phyloP scores from a whole-genome alignment of 441 rosid species.

The Corymbia citriodora region DNA sequence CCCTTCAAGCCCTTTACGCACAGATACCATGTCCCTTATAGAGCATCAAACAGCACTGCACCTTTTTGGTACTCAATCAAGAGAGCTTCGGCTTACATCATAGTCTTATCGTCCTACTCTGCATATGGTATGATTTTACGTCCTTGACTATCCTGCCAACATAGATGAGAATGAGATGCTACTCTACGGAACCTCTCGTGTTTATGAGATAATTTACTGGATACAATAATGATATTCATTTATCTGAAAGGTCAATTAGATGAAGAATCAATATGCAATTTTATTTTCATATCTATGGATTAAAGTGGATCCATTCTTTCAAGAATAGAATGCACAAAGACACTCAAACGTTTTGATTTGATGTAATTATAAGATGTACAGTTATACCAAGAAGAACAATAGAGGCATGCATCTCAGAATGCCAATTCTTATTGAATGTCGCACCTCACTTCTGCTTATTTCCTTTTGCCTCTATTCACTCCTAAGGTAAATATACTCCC shows the following conservation, averaged over 20 bases:
- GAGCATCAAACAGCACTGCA: background rate
- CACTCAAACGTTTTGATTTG: background rate
- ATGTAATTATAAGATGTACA: background rate
- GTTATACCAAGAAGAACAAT: background rate
- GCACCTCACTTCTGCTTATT: background rate
- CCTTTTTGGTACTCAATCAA: constrained; percentile 14
- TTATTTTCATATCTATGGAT: background rate
- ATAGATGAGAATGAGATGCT: background rate
- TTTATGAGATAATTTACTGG: background rate
- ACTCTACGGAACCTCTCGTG: background rate
- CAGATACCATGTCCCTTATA: background rate
- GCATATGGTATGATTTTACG: constrained; percentile 27
- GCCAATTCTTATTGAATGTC: background rate
- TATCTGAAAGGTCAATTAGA: background rate
- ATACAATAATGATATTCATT: background rate
- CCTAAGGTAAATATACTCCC: constrained; percentile 69
- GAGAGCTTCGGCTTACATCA: constrained; percentile 62
- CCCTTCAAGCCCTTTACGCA: background rate
- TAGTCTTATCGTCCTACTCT: background rate
- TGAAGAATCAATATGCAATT: background rate
- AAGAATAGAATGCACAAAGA: background rate
- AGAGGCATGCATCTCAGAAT: background rate
- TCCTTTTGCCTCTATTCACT: background rate
- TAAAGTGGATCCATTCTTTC: background rate
- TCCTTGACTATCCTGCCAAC: background rate